Conservation (phyloP, 495 filamentous ascomycete genomes). For the Xeromyces bisporus region DNA sequence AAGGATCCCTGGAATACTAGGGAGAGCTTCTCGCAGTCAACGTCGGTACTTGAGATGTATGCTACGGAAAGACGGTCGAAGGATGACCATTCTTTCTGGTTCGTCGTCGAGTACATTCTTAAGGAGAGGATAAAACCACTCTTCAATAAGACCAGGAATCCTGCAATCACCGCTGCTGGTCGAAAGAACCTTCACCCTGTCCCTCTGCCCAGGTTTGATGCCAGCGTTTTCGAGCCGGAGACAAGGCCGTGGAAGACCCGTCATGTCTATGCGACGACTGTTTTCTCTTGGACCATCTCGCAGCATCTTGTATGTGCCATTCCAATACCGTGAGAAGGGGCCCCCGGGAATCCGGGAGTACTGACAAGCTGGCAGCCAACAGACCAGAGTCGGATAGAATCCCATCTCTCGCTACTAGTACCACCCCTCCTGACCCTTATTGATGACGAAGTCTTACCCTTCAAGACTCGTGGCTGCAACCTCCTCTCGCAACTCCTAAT, state of each 20-base stretch:
- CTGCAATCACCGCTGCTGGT: constrained; percentile 43
- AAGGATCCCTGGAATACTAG: constrained; percentile 37
- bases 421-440: constrained; percentile 67
- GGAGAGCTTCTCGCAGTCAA: constrained; percentile 14
- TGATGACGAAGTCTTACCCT: constrained; percentile 43
- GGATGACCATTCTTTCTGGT: constrained; percentile 16
- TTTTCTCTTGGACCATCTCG: constrained; percentile 48
- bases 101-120: constrained; percentile 40
- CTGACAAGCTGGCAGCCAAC: constrained; percentile 9
- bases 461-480: constrained; percentile 43
- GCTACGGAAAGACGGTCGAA: constrained; percentile 3
- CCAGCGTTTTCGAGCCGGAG: constrained; percentile 29
- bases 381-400: constrained; percentile 19
- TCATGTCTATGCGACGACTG: constrained; percentile 40
- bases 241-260: constrained; percentile 60
- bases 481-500: constrained; percentile 44
- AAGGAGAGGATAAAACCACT: constrained; percentile 41
- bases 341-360: neutral
- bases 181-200: constrained; percentile 40
- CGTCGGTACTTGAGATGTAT: constrained; percentile 24
- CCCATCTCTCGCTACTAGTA: constrained; percentile 63
- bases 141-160: constrained; percentile 48
- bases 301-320: constrained; percentile 19
- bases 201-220: constrained; percentile 23
- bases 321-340: constrained; percentile 7